Evolutionary conservation across 2,329 filamentous ascomycete species (phyloP), one percentile per base, ranked within the genome.

Genomic region (Ascochyta koolunga): DNA sequence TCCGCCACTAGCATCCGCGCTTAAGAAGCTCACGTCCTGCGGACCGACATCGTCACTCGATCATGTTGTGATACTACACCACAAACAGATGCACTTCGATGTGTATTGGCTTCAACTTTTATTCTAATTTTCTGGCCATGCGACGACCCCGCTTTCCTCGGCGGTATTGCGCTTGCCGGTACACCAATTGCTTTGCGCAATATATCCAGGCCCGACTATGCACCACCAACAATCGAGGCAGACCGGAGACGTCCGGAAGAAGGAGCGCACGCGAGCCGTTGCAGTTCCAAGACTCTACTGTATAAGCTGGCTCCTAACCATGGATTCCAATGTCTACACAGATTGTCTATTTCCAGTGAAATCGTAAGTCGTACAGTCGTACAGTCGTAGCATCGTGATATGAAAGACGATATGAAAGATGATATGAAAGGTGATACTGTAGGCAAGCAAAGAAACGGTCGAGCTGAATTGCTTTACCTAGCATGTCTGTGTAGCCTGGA

Each of bases 401-500:
- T 4, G 11, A 29, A 29, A 29, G 8, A 27, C 10, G 27, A 11
- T 29, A 29, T n/a, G n/a, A n/a, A n/a, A n/a, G n/a, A n/a, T 37
- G 22, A 8, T 19, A 29, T 4, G 11, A 29, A 29, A 29, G 8
- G 10, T 27, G 27, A 11, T 29, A 29, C 8, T 9, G 33, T 19
- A 36, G 19, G 19, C 9, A 18, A 5, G 10, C 33, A 36, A n/a
- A 13, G 8, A 33, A 33, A 16, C 8, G 5, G 8, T 16, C n/a
- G n/a, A 16, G 15, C 15, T 16, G 3, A n/a, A 31, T 11, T 25
- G 4, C 3, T n/a, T 15, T 19, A 9, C 44, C 45, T 56, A 72
- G 36, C 69, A 60, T n/a, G 60, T 54, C 38, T 88, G 82, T 24
- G 87, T 76, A 2, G 87, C 84, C 7, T 91, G 90, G 67, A 96